phyloP scores from a whole-genome alignment of 2,329 filamentous ascomycete species.

The Claviceps sp. region DNA sequence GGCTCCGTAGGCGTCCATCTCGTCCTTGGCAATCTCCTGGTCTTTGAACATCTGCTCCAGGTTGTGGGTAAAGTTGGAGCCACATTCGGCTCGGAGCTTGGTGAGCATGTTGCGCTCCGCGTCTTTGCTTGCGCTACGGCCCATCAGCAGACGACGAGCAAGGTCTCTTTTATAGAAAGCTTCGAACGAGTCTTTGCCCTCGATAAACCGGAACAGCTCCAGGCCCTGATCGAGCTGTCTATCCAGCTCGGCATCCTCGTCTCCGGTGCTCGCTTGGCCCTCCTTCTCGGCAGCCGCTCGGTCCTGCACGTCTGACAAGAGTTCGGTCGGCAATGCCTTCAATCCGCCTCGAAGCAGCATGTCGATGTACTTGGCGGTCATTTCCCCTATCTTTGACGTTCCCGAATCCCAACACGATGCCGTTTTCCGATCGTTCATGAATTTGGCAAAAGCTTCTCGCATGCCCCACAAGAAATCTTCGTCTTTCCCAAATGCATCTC shows the following conservation, averaged over 20 bases:
- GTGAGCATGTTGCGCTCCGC: slow-evolving; percentile 92
- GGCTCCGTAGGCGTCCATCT: slow-evolving; percentile 78
- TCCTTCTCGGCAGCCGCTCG: slow-evolving; percentile 43
- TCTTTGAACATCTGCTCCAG: slow-evolving; percentile 99
- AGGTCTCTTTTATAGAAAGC: slow-evolving; percentile 99
- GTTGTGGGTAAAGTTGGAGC: slow-evolving; percentile 88
- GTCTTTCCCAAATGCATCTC: slow-evolving; percentile 63
- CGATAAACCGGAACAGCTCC: slow-evolving; percentile 90
- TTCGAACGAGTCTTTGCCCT: slow-evolving; percentile 95
- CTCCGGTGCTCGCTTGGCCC: slow-evolving; percentile 54
- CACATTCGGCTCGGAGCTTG: slow-evolving; percentile 85
- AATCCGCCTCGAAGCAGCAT: slow-evolving; percentile 74
- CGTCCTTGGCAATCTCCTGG: slow-evolving; percentile 81
- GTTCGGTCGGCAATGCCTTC: slow-evolving; percentile 62
- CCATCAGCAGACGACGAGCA: slow-evolving; percentile 79
- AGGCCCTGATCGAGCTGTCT: slow-evolving; percentile 84
- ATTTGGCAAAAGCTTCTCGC: slow-evolving; percentile 72
- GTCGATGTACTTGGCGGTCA: slow-evolving; percentile 97
- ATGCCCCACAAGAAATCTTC: slow-evolving; percentile 66
- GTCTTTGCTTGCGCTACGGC: slow-evolving; percentile 82
- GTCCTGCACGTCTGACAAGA: slow-evolving; percentile 50
- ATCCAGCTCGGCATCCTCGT: slow-evolving; percentile 87
- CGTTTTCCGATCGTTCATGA: slow-evolving; percentile 82
- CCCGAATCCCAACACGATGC: slow-evolving; percentile 62
- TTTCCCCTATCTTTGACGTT: slow-evolving; percentile 90